Evolutionary conservation across 2,329 filamentous ascomycete genomes (phyloP).

Genomic region (Talaromyces sp.): DNA sequence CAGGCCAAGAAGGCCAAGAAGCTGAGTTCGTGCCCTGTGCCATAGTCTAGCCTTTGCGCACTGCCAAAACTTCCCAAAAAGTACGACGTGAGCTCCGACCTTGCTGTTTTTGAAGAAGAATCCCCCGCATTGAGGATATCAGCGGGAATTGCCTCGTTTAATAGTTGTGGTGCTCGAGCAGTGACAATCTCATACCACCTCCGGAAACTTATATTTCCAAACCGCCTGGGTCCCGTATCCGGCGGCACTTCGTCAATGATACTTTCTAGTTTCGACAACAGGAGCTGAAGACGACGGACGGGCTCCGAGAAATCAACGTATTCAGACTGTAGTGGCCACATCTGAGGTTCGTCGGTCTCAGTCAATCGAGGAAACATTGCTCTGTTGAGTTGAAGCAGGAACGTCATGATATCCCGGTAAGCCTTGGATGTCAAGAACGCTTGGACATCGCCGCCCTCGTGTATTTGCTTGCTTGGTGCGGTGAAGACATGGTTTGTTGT

Average conservation of each 20-base stretch:
- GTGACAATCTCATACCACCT: slow-evolving; percentile 72
- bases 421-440: slow-evolving; percentile 75
- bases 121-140: slow-evolving; percentile 36
- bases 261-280: slow-evolving; percentile 60
- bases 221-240: slow-evolving; percentile 77
- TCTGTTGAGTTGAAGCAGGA: slow-evolving; percentile 84
- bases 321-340: slow-evolving; percentile 44
- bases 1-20: slow-evolving; percentile 87
- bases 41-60: slow-evolving; percentile 84
- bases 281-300: slow-evolving; percentile 58
- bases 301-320: slow-evolving; percentile 49
- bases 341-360: slow-evolving; percentile 33
- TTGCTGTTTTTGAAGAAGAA: slow-evolving; percentile 40
- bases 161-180: slow-evolving; percentile 51
- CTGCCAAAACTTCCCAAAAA: slow-evolving; percentile 84
- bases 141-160: slow-evolving; percentile 53
- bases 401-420: slow-evolving; percentile 81
- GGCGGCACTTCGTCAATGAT: slow-evolving; percentile 77
- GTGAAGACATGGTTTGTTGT: slow-evolving; percentile 53
- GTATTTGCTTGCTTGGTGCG: slow-evolving; percentile 71
- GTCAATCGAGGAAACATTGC: slow-evolving; percentile 69
- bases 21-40: slow-evolving; percentile 91
- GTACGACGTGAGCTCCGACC: slow-evolving; percentile 70
- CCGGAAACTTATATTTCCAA: slow-evolving; percentile 87
- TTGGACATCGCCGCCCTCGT: slow-evolving; percentile 75